phyloP scores from a whole-genome alignment of 495 filamentous ascomycete genomes.

The Penicillium robsamsonii region DNA sequence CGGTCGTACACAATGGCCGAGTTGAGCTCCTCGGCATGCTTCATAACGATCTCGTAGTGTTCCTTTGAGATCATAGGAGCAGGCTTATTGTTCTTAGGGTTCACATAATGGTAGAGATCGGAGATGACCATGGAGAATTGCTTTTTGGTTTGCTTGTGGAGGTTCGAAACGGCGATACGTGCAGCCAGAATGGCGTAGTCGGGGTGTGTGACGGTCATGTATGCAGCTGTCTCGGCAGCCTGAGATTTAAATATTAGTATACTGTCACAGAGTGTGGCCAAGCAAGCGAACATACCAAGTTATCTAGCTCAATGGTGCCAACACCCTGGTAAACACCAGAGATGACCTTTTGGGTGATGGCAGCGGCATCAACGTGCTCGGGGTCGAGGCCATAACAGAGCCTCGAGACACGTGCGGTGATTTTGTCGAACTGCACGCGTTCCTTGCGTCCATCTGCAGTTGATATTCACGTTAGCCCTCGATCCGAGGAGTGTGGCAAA shows the following conservation, averaged over 20 bases:
- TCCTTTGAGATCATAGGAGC: constrained; percentile 92
- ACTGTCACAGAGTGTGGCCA: background rate
- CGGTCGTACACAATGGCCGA: constrained; percentile 98
- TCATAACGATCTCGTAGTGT: constrained; percentile 88
- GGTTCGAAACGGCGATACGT: constrained; percentile 97
- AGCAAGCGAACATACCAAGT: constrained; percentile 69
- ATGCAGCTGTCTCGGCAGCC: constrained; percentile 98
- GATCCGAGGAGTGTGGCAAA: constrained; percentile 28
- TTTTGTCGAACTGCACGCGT: constrained; percentile 99
- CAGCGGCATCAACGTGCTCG: constrained; percentile 95
- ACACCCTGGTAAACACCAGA: constrained; percentile 99
- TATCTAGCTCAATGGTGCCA: constrained; percentile 91
- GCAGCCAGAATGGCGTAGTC: constrained; percentile 99
- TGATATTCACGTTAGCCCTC: constrained; percentile 24
- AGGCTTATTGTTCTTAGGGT: constrained; percentile 81
- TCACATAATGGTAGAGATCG: constrained; percentile 93
- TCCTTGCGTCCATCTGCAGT: constrained; percentile 93
- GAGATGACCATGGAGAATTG: constrained; percentile 92
- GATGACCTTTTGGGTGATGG: constrained; percentile 98
- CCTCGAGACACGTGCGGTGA: constrained; percentile 95
- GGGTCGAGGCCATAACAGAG: constrained; percentile 96
- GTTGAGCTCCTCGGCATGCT: constrained; percentile 92
- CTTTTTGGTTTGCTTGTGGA: constrained; percentile 99
- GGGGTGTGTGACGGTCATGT: constrained; percentile 99
- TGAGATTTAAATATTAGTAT: constrained; percentile 36